Evolutionary conservation across 2,329 filamentous ascomycete genomes (phyloP).

Genomic region (Ophioceras dolichostomum): DNA sequence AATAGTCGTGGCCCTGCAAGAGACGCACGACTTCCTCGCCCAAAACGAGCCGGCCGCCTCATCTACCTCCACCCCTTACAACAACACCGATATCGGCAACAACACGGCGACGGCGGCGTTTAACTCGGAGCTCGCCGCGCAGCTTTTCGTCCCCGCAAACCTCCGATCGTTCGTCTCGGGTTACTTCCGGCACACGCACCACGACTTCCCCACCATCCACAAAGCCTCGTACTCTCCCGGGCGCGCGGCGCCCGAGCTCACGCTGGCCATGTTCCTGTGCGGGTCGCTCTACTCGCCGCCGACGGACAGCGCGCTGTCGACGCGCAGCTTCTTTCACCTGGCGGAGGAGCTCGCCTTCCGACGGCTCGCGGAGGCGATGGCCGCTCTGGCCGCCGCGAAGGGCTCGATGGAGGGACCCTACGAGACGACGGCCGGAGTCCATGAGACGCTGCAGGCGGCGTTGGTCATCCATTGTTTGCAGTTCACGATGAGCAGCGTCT

Average conservation of each 20-base stretch:
- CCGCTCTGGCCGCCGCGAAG: background rate
- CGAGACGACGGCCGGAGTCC: background rate
- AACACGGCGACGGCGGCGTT: constrained; percentile 3
- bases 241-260: constrained; percentile 2
- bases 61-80: no score
- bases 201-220: constrained; percentile 15
- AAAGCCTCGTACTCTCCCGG: constrained; percentile 11
- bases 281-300: constrained; percentile 2
- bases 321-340: background rate
- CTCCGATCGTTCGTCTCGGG: constrained; percentile 8
- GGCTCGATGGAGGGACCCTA: background rate
- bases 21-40: constrained; percentile 7
- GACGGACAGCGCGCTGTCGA: constrained; percentile 1
- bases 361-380: background rate
- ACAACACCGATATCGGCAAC: background rate
- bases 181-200: constrained; percentile 15
- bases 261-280: constrained; percentile 1
- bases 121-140: constrained; percentile 5
- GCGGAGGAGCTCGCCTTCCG: constrained; percentile 4
- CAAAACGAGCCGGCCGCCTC: no score
- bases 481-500: constrained; percentile 9
- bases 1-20: constrained; percentile 5
- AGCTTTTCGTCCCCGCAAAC: constrained; percentile 10
- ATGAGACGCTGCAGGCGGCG: constrained; percentile 13
- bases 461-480: constrained; percentile 11